phyloP scores from a whole-genome alignment of 352 stramenopile species.

The Pythium chondricola region DNA sequence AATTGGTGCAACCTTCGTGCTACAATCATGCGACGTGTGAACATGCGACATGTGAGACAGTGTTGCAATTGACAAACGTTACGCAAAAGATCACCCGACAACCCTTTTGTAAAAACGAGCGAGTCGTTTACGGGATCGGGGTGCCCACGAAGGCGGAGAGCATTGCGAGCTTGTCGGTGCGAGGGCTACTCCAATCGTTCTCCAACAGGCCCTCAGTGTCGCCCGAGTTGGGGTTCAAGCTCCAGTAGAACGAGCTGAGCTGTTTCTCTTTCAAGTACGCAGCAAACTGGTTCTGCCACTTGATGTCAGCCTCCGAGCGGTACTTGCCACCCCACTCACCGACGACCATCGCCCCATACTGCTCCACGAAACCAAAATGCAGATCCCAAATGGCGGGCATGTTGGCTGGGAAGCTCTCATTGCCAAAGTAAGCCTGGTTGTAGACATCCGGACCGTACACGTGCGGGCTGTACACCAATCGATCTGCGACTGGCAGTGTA shows the following conservation, averaged over 20 bases:
- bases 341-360: constrained; percentile 34
- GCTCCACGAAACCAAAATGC: constrained; percentile 45
- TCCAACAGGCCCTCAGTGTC: constrained; percentile 55
- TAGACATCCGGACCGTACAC: constrained; percentile 42
- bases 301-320: constrained; percentile 17
- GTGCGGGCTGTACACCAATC: constrained; percentile 49
- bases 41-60: no score
- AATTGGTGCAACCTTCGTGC: no score
- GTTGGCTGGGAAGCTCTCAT: constrained; percentile 31
- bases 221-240: constrained; percentile 53
- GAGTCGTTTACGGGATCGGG: constrained; percentile 17
- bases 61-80: no score
- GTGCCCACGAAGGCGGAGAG: constrained; percentile 37
- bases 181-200: constrained; percentile 49
- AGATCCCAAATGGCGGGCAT: constrained; percentile 49
- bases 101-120: no score
- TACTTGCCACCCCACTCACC: constrained; percentile 57
- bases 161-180: constrained; percentile 35
- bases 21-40: no score
- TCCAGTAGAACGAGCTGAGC: constrained; percentile 55
- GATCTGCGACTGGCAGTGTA: constrained; percentile 23
- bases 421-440: constrained; percentile 40
- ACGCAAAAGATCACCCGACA: no score
- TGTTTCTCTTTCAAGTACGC: constrained; percentile 24
- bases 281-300: constrained; percentile 37